Conservation (phyloP, 352 stramenopile species). For the Phytophthora citrophthora region DNA sequence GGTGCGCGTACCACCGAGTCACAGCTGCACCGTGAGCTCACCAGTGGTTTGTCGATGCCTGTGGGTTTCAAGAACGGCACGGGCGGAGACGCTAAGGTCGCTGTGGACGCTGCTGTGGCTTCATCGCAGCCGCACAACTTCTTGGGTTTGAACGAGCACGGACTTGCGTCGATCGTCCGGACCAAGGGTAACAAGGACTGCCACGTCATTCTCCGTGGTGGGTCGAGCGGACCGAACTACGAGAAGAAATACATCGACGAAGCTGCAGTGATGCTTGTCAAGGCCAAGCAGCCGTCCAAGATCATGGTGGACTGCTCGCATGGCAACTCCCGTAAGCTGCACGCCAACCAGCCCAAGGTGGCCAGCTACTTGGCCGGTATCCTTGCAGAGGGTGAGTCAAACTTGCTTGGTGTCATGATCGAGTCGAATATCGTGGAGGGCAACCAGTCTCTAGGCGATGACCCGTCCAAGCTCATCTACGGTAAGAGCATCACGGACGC, state of each 20-base stretch:
- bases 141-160: slow-evolving; percentile 81
- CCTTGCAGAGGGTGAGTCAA: slow-evolving; percentile 65
- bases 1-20: slow-evolving; percentile 85
- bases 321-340: slow-evolving; percentile 86
- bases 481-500: slow-evolving; percentile 90
- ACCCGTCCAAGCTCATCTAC: slow-evolving; percentile 77
- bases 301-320: slow-evolving; percentile 92
- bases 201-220: slow-evolving; percentile 86
- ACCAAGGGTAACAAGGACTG: slow-evolving; percentile 88
- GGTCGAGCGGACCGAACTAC: slow-evolving; percentile 83
- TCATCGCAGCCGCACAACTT: slow-evolving; percentile 85
- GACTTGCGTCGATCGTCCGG: slow-evolving; percentile 81
- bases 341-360: slow-evolving; percentile 86
- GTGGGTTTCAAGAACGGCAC: slow-evolving; percentile 90
- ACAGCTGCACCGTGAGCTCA: slow-evolving; percentile 83
- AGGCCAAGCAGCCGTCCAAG: slow-evolving; percentile 71
- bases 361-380: slow-evolving; percentile 68
- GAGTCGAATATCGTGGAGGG: slow-evolving; percentile 89
- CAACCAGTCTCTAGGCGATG: slow-evolving; percentile 80
- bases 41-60: slow-evolving; percentile 81
- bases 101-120: slow-evolving; percentile 73
- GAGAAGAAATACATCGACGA: slow-evolving; percentile 75
- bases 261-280: slow-evolving; percentile 61
- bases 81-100: slow-evolving; percentile 80
- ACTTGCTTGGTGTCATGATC: slow-evolving; percentile 88